Evolutionary conservation across 306 rosid genomes (phyloP), one percentile per base, ranked within the genome.

Genomic region (Senna siamea): DNA sequence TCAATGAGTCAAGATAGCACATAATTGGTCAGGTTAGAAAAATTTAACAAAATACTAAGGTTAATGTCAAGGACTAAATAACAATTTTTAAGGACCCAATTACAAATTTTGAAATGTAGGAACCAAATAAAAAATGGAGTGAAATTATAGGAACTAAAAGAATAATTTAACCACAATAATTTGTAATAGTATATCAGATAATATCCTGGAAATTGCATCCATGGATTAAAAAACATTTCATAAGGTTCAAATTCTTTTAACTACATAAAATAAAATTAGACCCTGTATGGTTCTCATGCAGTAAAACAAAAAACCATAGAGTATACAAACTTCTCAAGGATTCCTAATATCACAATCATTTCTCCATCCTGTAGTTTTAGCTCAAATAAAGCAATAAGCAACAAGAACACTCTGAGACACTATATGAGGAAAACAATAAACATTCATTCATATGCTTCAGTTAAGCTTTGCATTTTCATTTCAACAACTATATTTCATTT

Each of bases 401-500:
- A 54, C 55, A 52, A 51, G 22, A 76, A 52, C 46, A 52, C 15
- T 53, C 41, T 56, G 12, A 52, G 22, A 60, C 67, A 54, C 72
- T 10, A 50, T 23, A 55, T 59, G 32, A 55, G 66, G 41, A 57
- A 79, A 23, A 47, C 0, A 15, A 78, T 22, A 65, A 38, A 40
- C 28, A 40, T 37, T 6, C 44, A 46, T 69, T 70, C 34, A 68
- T 63, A 76, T 10, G 12, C 37, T 54, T 54, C 60, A 9, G n/a
- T n/a, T n/a, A n/a, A n/a, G 41, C 18, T 71, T 65, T 70, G 70
- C 57, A 56, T 66, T 76, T 4, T 57, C 74, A 48, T 56, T 63
- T 47, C 65, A 53, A 69, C 30, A 22, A 22, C 34, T 26, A 28
- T 37, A 70, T 32, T 50, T 50, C 59, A 60, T 11, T 41, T 17